These are phyloP conservation scores for Sugiyamaella lignohabitans DNA, from an alignment of 805 yeast genomes.

Conservation along the genomic window DNA sequence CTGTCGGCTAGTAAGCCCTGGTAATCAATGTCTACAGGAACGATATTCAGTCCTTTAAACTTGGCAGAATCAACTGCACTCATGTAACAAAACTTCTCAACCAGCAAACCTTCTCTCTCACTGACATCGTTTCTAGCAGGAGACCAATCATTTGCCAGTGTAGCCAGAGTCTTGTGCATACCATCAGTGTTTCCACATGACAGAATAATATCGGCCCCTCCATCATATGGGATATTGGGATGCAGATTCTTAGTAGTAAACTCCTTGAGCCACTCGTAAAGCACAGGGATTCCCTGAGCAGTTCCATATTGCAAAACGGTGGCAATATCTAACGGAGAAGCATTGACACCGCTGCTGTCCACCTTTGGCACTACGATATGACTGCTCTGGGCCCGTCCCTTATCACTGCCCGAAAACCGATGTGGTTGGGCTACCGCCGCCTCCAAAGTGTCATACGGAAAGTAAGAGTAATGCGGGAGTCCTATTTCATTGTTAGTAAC, in stretches of 20 bases:
- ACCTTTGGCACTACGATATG: constrained; percentile 20
- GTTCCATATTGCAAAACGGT: constrained; percentile 55
- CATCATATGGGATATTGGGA: constrained; percentile 30
- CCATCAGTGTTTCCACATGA: constrained; percentile 84
- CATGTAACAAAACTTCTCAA: constrained; percentile 75
- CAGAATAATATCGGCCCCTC: constrained; percentile 64
- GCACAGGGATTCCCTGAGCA: constrained; percentile 71
- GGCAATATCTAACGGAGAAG: constrained; percentile 62
- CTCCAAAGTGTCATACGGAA: constrained; percentile 76
- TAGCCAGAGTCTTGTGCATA: constrained; percentile 73
- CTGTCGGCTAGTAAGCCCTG: constrained; percentile 59
- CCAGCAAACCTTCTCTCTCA: constrained; percentile 40
- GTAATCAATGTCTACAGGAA: constrained; percentile 72
- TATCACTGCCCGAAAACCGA: constrained; percentile 2
- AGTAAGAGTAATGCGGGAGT: constrained; percentile 80
- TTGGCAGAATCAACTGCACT: constrained; percentile 75
- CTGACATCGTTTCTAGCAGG: constrained; percentile 24
- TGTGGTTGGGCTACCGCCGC: constrained; percentile 53
- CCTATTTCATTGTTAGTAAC: constrained; percentile 45
- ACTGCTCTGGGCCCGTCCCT: not conserved
- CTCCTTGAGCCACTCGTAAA: constrained; percentile 59
- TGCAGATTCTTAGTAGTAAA: constrained; percentile 39
- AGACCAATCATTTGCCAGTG: constrained; percentile 71
- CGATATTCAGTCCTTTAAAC: constrained; percentile 59
- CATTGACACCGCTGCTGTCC: constrained; percentile 44